These are phyloP conservation scores for Penicillium lagena DNA, from an alignment of 495 filamentous ascomycete species.

Conservation along the genomic window DNA sequence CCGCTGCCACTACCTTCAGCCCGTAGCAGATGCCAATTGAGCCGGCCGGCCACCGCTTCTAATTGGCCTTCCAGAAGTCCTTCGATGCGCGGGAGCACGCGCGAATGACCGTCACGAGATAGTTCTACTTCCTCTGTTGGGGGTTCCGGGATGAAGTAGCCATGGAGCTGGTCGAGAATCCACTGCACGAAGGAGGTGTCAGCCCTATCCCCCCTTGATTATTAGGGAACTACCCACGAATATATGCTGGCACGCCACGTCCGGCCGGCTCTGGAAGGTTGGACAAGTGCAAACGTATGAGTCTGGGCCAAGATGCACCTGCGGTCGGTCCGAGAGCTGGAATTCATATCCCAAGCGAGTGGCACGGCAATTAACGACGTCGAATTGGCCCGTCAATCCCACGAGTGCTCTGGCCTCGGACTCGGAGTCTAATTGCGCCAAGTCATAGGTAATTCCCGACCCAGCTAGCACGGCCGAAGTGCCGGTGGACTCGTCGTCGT, in stretches of 20 bases:
- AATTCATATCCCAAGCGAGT: constrained; percentile 29
- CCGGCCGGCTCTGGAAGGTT: constrained; percentile 21
- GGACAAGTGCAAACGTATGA: constrained; percentile 32
- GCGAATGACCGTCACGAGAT: constrained; percentile 27
- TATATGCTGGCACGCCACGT: constrained; percentile 38
- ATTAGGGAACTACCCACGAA: constrained; percentile 13
- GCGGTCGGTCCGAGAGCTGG: constrained; percentile 26
- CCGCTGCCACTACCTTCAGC: constrained; percentile 14
- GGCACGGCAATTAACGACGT: constrained; percentile 28
- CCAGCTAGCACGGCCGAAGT: constrained; percentile 20
- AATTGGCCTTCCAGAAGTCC: constrained; percentile 32
- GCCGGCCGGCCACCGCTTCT: constrained; percentile 26
- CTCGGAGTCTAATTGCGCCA: constrained; percentile 26
- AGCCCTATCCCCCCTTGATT: too few relatives aligned
- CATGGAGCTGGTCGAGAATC: constrained; percentile 40
- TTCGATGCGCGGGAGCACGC: constrained; percentile 26
- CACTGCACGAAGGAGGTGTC: constrained; percentile 19
- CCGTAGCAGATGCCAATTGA: constrained; percentile 33
- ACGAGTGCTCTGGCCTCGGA: constrained; percentile 29
- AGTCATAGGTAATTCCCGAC: constrained; percentile 40
- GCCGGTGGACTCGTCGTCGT: constrained; percentile 12
- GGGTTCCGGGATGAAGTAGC: constrained; percentile 21
- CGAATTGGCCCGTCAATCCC: constrained; percentile 28
- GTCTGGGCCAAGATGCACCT: constrained; percentile 22
- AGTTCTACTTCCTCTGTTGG: constrained; percentile 21